These are phyloP conservation scores for Alternaria sp. DNA, from an alignment of 2,329 filamentous ascomycete species.

Conservation along the genomic window DNA sequence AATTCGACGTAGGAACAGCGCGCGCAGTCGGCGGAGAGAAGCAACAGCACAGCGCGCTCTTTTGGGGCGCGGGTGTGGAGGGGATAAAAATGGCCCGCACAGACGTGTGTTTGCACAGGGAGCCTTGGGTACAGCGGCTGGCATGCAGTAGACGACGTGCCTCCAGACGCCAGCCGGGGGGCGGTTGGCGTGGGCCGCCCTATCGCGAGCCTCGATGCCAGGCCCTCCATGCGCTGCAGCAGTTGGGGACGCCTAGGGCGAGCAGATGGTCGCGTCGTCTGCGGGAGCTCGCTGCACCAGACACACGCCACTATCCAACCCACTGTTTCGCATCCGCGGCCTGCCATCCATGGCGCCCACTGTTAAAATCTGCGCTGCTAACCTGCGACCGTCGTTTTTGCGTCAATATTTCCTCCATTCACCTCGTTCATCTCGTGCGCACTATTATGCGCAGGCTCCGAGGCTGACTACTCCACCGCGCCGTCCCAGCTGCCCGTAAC, in stretches of 20 bases:
- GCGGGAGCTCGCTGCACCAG: conserved; percentile 13
- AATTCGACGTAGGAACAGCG: conserved; percentile 5
- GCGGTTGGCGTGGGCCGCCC: conserved; percentile 16
- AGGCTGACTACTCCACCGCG: conserved; percentile 9
- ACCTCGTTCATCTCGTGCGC: not conserved
- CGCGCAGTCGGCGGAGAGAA: conserved; percentile 1
- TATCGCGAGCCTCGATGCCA: conserved; percentile 6
- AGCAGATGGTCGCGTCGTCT: conserved; percentile 20
- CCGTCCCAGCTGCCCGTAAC: conserved; percentile 2
- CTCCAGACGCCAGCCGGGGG: conserved; percentile 21
- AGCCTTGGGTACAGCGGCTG: conserved; percentile 16
- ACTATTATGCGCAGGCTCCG: not conserved
- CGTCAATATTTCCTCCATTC: not conserved
- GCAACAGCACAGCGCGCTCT: conserved; percentile 13
- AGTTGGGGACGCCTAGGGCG: conserved; percentile 19
- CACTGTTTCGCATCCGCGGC: conserved; percentile 33
- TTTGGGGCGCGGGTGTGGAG: conserved; percentile 23
- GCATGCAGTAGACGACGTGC: conserved; percentile 10
- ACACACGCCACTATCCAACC: conserved; percentile 25
- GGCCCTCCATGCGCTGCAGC: conserved; percentile 2
- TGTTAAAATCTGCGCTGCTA: not conserved
- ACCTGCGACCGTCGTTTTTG: not conserved
- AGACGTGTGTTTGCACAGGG: conserved; percentile 17
- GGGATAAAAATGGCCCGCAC: conserved; percentile 33
- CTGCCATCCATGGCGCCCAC: not conserved